Evolutionary conservation across 2,329 filamentous ascomycete genomes (phyloP), one percentile per base, ranked within the genome.

Genomic region (Ciborinia camelliae): DNA sequence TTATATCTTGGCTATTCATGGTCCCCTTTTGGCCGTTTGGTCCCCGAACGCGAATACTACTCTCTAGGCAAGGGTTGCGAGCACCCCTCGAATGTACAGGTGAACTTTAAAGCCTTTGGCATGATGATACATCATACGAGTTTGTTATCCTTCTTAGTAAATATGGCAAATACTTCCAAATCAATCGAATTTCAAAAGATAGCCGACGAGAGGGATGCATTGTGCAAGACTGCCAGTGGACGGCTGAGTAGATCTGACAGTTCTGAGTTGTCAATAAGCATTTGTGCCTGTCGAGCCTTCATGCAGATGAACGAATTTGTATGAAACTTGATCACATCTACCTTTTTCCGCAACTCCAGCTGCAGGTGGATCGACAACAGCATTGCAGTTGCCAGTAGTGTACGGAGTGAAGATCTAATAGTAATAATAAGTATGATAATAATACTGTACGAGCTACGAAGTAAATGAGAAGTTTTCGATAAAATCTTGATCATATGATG

Each of bases 31-130:
- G 43, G 57, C 57, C 43, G 30, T 60, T 60, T 60, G n/a, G 57
- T 60, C 57, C 57, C 57, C 57, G 57, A 37, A 60, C 57, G 43
- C 57, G 57, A 37, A 60, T 60, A 37, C 57, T n/a, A 60, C 57
- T 45, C 30, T 58, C 26, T 32, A n/a, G n/a, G n/a, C n/a, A n/a
- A n/a, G n/a, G n/a, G n/a, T n/a, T n/a, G n/a, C n/a, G n/a, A n/a
- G n/a, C n/a, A n/a, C n/a, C n/a, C n/a, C n/a, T n/a, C n/a, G n/a
- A n/a, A n/a, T n/a, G n/a, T n/a, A n/a, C n/a, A n/a, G n/a, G n/a
- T 48, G 45, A 48, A 48, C 45, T 10, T 48, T 48, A 28, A 28
- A 7, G 45, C 7, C n/a, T n/a, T n/a, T n/a, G n/a, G n/a, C n/a
- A n/a, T 28, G 12, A 28, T 23, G 23, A 48, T 48, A 48, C n/a